Evolutionary conservation across 305 asterid species (phyloP).

Genomic region (Solanum chacoense): DNA sequence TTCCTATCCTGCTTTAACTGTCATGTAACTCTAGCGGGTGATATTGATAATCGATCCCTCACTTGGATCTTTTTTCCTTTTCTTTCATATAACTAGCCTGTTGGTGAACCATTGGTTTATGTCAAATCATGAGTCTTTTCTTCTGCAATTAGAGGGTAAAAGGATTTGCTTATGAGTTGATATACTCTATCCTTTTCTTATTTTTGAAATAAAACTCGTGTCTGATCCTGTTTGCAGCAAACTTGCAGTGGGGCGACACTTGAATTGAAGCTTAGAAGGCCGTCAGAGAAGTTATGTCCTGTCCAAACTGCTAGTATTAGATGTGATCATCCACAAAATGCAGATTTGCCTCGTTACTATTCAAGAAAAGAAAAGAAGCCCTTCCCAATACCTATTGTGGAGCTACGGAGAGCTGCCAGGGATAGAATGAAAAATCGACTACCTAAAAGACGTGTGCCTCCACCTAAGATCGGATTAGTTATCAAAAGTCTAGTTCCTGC

Average conservation of each 20-base stretch:
- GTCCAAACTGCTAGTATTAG: conserved; percentile 22
- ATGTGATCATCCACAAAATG: conserved; percentile 69
- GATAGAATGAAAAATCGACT: conserved; percentile 70
- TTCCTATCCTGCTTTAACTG: neutral
- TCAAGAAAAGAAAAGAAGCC: conserved; percentile 94
- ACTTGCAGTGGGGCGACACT: conserved; percentile 20
- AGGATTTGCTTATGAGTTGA: neutral
- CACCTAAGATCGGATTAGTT: conserved; percentile 80
- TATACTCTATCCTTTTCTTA: neutral
- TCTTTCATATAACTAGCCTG: neutral
- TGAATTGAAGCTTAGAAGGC: conserved; percentile 24
- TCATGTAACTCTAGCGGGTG: neutral
- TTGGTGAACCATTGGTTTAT: neutral
- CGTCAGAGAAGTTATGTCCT: conserved; percentile 16
- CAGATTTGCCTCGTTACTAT: conserved; percentile 83
- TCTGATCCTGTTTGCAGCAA: conserved; percentile 28
- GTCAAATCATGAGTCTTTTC: neutral
- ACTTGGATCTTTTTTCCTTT: neutral
- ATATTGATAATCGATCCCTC: neutral
- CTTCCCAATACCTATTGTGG: conserved; percentile 83
- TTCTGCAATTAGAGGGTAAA: neutral
- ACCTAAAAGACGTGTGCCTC: conserved; percentile 53
- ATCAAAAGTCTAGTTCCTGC: conserved; percentile 58
- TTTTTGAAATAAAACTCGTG: neutral
- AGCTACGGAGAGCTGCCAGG: conserved; percentile 83